Conservation (phyloP, 2,329 filamentous ascomycete genomes). For the Rutstroemia sp. region DNA sequence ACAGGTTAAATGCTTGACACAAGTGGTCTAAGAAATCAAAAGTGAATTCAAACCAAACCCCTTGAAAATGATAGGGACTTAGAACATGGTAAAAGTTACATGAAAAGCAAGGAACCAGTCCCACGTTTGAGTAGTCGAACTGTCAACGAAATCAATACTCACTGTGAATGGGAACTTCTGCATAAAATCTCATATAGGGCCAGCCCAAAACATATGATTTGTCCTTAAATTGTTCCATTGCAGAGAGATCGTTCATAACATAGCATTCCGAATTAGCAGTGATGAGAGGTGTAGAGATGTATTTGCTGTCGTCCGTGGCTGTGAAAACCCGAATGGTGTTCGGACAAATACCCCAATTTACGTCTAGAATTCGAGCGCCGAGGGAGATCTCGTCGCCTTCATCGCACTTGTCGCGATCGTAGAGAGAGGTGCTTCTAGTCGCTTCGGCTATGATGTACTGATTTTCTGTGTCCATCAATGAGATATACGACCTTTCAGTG, state of each 20-base stretch:
- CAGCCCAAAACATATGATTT: conserved; percentile 16
- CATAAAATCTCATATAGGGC: conserved; percentile 23
- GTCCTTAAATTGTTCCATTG: conserved; percentile 12
- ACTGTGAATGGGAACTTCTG: conserved; percentile 22
- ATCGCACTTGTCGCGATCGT: conserved; percentile 1
- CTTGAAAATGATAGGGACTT: too few relatives aligned
- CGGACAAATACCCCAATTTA: conserved; percentile 19
- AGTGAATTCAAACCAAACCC: too few relatives aligned
- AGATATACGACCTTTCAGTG: conserved; percentile 40
- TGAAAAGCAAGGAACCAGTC: background rate
- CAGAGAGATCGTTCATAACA: conserved; percentile 20
- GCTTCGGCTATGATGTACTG: conserved; percentile 24
- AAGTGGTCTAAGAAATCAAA: too few relatives aligned
- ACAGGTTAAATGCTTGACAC: too few relatives aligned
- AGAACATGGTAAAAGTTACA: background rate
- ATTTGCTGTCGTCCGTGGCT: conserved; percentile 8
- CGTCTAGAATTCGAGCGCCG: conserved; percentile 14
- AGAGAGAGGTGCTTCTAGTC: conserved; percentile 16
- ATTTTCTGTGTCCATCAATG: conserved; percentile 21
- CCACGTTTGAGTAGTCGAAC: background rate
- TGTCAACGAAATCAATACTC: background rate
- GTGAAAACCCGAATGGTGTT: conserved; percentile 19
- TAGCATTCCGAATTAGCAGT: conserved; percentile 14
- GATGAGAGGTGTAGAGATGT: conserved; percentile 8
- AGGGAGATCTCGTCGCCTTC: conserved; percentile 17